These are phyloP conservation scores for Claviceps purpurea DNA, from an alignment of 2,329 filamentous ascomycete species.

Conservation along the genomic window DNA sequence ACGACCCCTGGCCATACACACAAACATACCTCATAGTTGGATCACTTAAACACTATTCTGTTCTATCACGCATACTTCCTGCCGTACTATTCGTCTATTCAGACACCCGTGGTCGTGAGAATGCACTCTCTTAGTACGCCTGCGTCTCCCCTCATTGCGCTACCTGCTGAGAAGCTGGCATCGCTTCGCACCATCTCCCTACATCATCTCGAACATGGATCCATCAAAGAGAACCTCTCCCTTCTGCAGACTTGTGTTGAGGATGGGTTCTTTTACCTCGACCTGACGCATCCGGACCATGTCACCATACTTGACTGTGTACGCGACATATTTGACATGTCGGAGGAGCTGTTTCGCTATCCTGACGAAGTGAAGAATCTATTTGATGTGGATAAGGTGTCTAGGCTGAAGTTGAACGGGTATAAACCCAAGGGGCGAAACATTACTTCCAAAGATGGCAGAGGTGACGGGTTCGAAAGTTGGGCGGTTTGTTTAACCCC, in stretches of 20 bases:
- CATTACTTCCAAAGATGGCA: not conserved
- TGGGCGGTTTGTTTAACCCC: not conserved
- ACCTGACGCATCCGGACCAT: not conserved
- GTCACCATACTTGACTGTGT: not conserved
- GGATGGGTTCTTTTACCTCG: not conserved
- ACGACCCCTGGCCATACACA: too few species aligned
- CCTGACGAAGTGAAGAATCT: not conserved
- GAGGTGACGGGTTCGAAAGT: not conserved
- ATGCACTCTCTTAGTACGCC: not conserved
- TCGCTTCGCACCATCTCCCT: not conserved
- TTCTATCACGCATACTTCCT: too few species aligned
- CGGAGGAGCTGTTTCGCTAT: not conserved
- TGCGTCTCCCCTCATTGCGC: not conserved
- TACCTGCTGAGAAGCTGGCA: not conserved
- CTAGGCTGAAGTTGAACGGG: not conserved
- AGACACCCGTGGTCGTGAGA: not conserved
- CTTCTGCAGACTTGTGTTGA: not conserved
- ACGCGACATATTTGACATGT: not conserved
- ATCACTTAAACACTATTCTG: too few species aligned
- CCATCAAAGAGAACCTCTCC: not conserved
- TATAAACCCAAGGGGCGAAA: not conserved
- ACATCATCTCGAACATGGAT: not conserved
- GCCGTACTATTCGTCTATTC: too few species aligned
- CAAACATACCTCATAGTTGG: too few species aligned
- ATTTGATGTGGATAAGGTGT: not conserved